Base-by-base conservation (phyloP, 2,329 filamentous ascomycete species). In the Trichoderma endophyticum region DNA sequence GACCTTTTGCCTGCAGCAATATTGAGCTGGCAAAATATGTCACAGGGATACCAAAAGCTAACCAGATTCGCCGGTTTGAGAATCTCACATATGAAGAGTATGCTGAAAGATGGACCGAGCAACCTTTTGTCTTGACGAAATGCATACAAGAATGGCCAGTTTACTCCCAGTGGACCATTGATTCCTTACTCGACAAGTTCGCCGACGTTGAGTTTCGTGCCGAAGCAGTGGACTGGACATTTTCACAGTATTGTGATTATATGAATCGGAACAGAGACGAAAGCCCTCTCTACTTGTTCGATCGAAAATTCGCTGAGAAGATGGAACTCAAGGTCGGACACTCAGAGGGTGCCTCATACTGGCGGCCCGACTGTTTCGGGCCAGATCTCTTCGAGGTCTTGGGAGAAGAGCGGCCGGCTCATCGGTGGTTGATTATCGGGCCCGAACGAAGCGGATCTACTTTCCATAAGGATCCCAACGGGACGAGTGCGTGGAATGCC, bases 391-490 rank as follows among this genome's bases (percentile, higher is more conserved):
- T 98, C 78, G 89, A 90, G 61, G 88, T 96, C 8, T 86, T 98
- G 0, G 93, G 91, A 11, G 79, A 87, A 15, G 89, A 97, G 79
- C 88, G 95, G 68, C 95, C 95, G 3, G 94, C 97, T 74, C 91
- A 94, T 78, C 90, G 94, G 73, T 98, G 95, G 96, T 86, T 98
- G 73, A 97, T 98, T 77, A 87, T 98, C 75, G 95, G 95, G 0
- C 94, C 95, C 1, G 89, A 91, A 74, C 87, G 94, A 72, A 97
- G 93, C 78, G 95, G 95, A 34, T 97, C 93, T 75, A 98, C 95
- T 5, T 98, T 98, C 79, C 95, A 98, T 84, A 98, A 98, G 79
- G 90, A 92, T 73, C 89, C 90, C 26, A 92, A 91, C 76, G 91
- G 82, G 21, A 91, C 89, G 21, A 92, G 90, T 77, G 95, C 96